Base-by-base conservation (phyloP, 1,139 yeast species). In the Saccharomycopsis phalli region DNA sequence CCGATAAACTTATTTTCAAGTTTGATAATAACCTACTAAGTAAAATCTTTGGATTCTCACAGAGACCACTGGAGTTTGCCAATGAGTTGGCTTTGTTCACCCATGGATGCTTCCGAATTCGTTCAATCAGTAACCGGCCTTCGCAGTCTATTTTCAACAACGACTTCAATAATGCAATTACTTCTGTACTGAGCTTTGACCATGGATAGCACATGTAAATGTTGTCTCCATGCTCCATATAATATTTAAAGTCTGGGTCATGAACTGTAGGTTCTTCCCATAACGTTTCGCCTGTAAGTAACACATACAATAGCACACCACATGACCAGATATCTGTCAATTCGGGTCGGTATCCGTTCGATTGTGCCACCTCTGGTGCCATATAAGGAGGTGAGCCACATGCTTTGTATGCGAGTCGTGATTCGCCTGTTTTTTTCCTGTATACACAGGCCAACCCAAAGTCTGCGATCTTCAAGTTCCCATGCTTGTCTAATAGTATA, bases 301-400 rank as follows among this genome's bases (percentile, higher is more conserved):
- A 54, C 2, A 76, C 83, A 56, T 71, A 76, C 13, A 76, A 48
- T 4, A 78, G 71, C 2, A 76, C 63, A 1, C 82, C 83, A 47
- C 78, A 68, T 0, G 82, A 74, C 84, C 84, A 77, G 11, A 76
- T 59, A 53, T 77, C 83, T 2, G 75, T 63, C 2, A 56, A 49
- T 37, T 71, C 69, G 1, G 80, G 74, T 41, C 71, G 75, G 50
- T 75, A 75, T 1, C 63, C 63, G 8, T 60, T 57, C 26, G 58
- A 59, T 1, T 59, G 53, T 10, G 71, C 63, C 25, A 79, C 68
- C 49, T 79, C 87, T 1, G 87, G 87, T 0, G 87, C 86, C 61
- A 76, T 69, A 52, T 79, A 79, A 2, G 84, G 84, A 3, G 81
- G 81, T 1, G 81, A 75, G 0, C 84, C 83, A 47, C 80, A 72